Evolutionary conservation across 169 alveolate genomes (phyloP).

Genomic region (Plasmodium gaboni): DNA sequence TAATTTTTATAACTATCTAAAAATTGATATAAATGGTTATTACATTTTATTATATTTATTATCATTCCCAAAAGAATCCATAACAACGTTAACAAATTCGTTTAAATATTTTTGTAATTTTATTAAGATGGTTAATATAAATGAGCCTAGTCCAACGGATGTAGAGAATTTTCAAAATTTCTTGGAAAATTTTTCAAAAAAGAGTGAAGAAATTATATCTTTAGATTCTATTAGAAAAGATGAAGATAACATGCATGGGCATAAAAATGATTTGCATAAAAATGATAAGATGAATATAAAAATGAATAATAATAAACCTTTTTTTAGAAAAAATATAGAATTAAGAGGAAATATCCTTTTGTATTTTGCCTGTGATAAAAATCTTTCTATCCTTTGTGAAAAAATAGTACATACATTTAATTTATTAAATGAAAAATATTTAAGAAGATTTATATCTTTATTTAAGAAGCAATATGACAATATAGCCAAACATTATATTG

Average conservation of each 20-base stretch:
- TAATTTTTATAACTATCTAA: slow-evolving; percentile 64
- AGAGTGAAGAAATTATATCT: not conserved
- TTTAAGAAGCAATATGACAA: slow-evolving; percentile 46
- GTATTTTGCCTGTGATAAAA: slow-evolving; percentile 62
- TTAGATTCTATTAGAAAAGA: not conserved
- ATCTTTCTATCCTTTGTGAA: slow-evolving; percentile 64
- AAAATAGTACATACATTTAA: slow-evolving; percentile 58
- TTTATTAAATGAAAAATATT: slow-evolving; percentile 53
- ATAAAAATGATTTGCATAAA: not conserved
- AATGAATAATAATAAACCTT: not conserved
- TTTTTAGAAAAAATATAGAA: slow-evolving; percentile 32
- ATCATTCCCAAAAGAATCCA: slow-evolving; percentile 62
- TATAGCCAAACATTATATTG: slow-evolving; percentile 57
- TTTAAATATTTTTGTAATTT: slow-evolving; percentile 58
- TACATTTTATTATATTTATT: slow-evolving; percentile 35
- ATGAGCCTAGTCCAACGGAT: slow-evolving; percentile 48
- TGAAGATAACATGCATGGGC: not conserved
- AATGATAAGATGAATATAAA: not conserved
- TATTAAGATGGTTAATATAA: slow-evolving; percentile 30
- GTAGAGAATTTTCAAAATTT: slow-evolving; percentile 26
- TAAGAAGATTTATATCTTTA: slow-evolving; percentile 32
- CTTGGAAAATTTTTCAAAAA: not conserved
- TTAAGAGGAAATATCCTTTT: slow-evolving; percentile 53
- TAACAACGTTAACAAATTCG: slow-evolving; percentile 24
- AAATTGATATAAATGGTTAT: slow-evolving; percentile 54